These are phyloP conservation scores for Tieghemiomyces parasiticus DNA, from an alignment of 192 early-diverging fungal genomes.

Conservation along the genomic window DNA sequence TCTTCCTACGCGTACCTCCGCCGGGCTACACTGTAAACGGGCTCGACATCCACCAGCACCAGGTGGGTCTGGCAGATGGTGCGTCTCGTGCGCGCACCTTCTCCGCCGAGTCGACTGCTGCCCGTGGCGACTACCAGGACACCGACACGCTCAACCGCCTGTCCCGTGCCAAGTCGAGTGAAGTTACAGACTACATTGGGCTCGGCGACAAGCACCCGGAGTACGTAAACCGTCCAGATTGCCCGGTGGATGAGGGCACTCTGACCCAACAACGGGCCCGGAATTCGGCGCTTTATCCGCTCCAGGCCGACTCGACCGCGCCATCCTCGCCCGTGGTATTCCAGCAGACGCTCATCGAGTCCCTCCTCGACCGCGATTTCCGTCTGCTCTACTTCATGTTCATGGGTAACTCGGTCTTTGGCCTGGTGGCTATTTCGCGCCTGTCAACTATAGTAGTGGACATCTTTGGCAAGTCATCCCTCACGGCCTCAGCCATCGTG, in stretches of 20 bases:
- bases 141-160: too few relatives aligned
- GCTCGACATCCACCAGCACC: constrained; percentile 28
- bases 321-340: constrained; percentile 16
- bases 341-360: constrained; percentile 30
- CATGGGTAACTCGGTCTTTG: constrained; percentile 41
- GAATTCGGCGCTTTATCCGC: too few relatives aligned
- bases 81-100: too few relatives aligned
- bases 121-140: too few relatives aligned
- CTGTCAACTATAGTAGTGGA: constrained; percentile 34
- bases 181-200: constrained; percentile 5
- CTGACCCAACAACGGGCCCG: too few relatives aligned
- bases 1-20: constrained; percentile 43
- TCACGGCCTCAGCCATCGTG: constrained; percentile 29
- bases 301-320: not conserved
- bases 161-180: too few relatives aligned
- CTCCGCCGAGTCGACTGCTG: too few relatives aligned
- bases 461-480: constrained; percentile 27
- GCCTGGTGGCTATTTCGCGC: constrained; percentile 42
- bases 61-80: too few relatives aligned
- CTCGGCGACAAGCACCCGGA: not conserved
- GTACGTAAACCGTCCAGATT: too few relatives aligned
- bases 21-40: constrained; percentile 51
- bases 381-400: constrained; percentile 43
- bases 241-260: constrained; percentile 5
- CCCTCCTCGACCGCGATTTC: constrained; percentile 38